Base-by-base conservation (phyloP, 2,329 filamentous ascomycete species). In the Colletotrichum sp. region DNA sequence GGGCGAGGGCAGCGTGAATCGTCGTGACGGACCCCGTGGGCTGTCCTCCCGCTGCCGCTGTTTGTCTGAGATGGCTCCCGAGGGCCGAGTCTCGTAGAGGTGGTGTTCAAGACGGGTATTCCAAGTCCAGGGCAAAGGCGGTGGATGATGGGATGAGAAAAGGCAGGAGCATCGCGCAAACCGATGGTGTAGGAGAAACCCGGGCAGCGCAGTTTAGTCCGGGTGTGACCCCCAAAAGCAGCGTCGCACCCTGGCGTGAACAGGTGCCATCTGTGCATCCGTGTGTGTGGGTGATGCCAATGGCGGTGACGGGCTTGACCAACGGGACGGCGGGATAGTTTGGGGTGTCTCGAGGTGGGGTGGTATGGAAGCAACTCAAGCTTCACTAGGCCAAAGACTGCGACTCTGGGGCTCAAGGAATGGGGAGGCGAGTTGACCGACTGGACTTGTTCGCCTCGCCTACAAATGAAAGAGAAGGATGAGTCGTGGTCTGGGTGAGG, bases 211-310 rank as follows among this genome's bases (percentile, higher is more conserved):
- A 70, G 24, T 26, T 32, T 65, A 52, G 38, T 58, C 55, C 71
- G 60, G 71, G 21, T 56, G 69, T 67, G 61, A 62, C 68, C 61
- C 68, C 68, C 55, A 75, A 71, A 71, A 66, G 55, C 62, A 75
- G 72, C 69, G 71, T 74, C 48, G 28, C 61, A 66, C 71, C 60
- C 58, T 36, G 48, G 60, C 48, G 66, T 43, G 67, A 70, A 48
- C 56, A 70, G 67, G 67, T 70, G 67, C 67, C 67, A 62, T 62
- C 56, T 70, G 56, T 60, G 67, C 67, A 70, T 70, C 34, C 16
- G 67, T 62, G 67, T 52, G 67, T 70, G 55, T 61, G 67, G 32
- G 56, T 18, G 67, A 70, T 48, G 55, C 36, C 67, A 71, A 71
- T 71, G 68, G 68, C 68, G 68, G 68, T 71, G 68, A 71, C 68